These are phyloP conservation scores for Pyrenula massariospora DNA, from an alignment of 495 filamentous ascomycete species.

Conservation along the genomic window DNA sequence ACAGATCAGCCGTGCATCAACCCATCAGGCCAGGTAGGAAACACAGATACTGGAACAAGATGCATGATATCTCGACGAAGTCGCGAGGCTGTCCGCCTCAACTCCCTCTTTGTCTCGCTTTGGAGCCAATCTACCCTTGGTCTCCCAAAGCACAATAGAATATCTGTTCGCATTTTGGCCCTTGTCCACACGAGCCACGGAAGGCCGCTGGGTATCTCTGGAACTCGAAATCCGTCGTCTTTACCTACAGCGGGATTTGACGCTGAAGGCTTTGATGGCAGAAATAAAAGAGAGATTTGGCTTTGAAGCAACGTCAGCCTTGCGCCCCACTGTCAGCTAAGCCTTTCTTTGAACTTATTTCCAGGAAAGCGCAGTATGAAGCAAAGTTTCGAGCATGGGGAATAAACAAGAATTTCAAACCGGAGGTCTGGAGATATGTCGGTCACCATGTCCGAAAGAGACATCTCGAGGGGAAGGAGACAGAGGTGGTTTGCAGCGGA, in stretches of 20 bases:
- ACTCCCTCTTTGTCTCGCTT: no score
- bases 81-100: no score
- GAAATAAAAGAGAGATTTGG: slow-evolving; percentile 4
- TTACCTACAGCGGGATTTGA: not conserved
- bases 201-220: not conserved
- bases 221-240: not conserved
- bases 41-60: no score
- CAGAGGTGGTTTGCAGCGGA: slow-evolving; percentile 1
- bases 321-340: no score
- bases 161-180: no score
- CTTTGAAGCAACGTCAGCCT: slow-evolving; percentile 6
- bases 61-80: no score
- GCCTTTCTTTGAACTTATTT: no score
- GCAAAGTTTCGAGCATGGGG: slow-evolving; percentile 9
- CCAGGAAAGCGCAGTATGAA: slow-evolving; percentile 14
- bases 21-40: no score
- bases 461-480: slow-evolving; percentile 5
- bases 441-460: slow-evolving; percentile 5
- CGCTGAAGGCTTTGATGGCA: not conserved
- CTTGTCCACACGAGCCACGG: not conserved
- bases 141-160: no score
- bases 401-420: slow-evolving; percentile 7
- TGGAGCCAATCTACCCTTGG: no score
- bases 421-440: slow-evolving; percentile 7
- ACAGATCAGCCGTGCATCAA: no score